Evolutionary conservation across 805 yeast species (phyloP), one percentile per base, ranked within the genome.

Genomic region (Kazachstania taianensis): DNA sequence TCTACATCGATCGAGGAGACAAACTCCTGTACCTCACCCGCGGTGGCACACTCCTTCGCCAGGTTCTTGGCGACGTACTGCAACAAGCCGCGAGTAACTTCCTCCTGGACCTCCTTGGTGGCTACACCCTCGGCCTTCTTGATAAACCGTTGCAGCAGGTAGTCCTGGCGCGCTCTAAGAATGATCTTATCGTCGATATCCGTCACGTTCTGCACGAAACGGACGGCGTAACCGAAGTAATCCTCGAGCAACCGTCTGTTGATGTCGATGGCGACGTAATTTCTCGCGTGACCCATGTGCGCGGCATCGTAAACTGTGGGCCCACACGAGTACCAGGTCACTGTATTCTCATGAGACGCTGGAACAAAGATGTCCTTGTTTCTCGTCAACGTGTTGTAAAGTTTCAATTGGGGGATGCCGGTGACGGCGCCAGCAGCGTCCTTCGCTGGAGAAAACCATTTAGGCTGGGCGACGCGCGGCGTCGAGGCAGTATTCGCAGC

Each of bases 201-300:
- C n/a, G 98, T 92, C 40, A 92, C 96, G 55, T 92, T 92, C 64
- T 92, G 98, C 30, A 92, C 86, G 61, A 87, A 92, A 32, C 69
- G 70, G 30, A 92, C 73, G 47, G 84, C 77, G 62, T 84, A 92
- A 15, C 95, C 94, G 61, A 92, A 92, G 60, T 85, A 89, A 59
- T 89, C 84, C 58, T 80, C 85, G 45, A 92, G 57, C 34, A 92
- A 73, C 48, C 98, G 72, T 57, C 98, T 76, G 56, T 86, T 82
- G 55, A 92, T 85, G 59, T 92, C 98, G 36, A 82, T 83, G 7
- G 95, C 75, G 33, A 92, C 97, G 53, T 92, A 92, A 62, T 92
- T 92, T 60, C 98, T 71, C 10, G 98, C 98, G 59, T 92, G 98
- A 16, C 98, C 98, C 96, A 92, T 86, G 55, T 92, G 98, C 35